A percentile compares a stretch with the other conserved stretches of the same genome.
These are phyloP conservation scores for Cajanus cajan DNA, from an alignment of 306 rosid genomes.

Conservation along the genomic window DNA sequence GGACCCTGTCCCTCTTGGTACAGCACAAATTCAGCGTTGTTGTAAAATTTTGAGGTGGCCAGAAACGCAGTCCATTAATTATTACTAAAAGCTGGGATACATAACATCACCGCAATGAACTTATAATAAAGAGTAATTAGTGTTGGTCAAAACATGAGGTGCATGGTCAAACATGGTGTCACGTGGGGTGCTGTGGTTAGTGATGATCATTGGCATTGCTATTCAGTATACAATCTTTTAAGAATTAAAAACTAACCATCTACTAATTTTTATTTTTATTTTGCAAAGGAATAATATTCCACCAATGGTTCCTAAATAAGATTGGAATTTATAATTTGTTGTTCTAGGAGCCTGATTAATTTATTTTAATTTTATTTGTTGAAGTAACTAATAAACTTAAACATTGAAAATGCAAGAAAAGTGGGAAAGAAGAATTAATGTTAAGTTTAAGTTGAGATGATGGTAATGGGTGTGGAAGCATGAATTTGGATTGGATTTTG, in stretches of 20 bases:
- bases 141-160: constrained; percentile 48
- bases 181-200: constrained; percentile 49
- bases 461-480: background rate
- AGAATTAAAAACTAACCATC: background rate
- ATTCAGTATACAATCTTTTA: background rate
- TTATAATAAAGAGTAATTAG: background rate
- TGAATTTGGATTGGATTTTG: background rate
- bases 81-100: constrained; percentile 2
- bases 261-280: background rate
- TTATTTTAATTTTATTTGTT: too few species aligned
- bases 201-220: background rate
- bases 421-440: background rate
- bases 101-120: background rate
- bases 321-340: too few species aligned
- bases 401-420: background rate
- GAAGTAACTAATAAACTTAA: too few species aligned
- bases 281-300: background rate
- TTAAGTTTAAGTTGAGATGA: background rate
- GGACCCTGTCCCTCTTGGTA: constrained; percentile 16
- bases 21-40: constrained; percentile 23
- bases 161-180: constrained; percentile 61
- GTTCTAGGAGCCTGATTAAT: too few species aligned
- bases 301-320: too few species aligned
- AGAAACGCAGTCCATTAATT: constrained; percentile 24
- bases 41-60: constrained; percentile 19